phyloP scores from a whole-genome alignment of 345 rosid genomes.

The Boechera retrofracta region DNA sequence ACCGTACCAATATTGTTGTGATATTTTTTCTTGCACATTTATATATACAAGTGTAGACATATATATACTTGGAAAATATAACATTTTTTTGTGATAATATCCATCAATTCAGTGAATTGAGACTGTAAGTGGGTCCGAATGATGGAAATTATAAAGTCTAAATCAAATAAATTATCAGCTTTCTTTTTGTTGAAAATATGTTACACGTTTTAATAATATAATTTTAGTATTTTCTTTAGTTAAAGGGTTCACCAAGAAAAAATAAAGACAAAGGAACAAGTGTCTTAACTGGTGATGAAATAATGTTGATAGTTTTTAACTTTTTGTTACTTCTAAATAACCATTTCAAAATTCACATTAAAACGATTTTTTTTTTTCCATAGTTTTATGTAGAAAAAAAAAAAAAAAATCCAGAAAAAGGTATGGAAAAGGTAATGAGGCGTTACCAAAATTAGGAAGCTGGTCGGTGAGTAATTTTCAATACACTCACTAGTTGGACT shows the following conservation, averaged over 20 bases:
- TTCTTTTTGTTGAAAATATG: conserved; percentile 16
- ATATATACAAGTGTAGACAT: conserved; percentile 21
- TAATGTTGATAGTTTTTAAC: background rate
- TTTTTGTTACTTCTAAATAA: background rate
- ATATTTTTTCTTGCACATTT: conserved; percentile 7
- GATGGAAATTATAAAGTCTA: conserved; percentile 6
- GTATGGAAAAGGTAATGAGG: conserved; percentile 21
- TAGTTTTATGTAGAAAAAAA: background rate
- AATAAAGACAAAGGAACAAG: background rate
- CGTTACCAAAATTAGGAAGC: conserved; percentile 35
- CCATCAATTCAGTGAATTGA: conserved; percentile 30
- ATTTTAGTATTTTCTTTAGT: background rate
- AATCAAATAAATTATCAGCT: conserved; percentile 24
- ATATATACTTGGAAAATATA: background rate
- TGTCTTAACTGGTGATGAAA: background rate
- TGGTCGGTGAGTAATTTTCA: conserved; percentile 27
- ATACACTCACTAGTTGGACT: conserved; percentile 7
- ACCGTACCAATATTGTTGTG: conserved; percentile 21
- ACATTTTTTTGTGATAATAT: conserved; percentile 12
- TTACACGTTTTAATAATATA: conserved; percentile 28
- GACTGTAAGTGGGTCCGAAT: conserved; percentile 30
- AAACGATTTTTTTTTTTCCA: background rate
- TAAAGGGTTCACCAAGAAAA: conserved; percentile 2
- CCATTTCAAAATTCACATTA: background rate
- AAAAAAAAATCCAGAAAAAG: conserved; percentile 16